Evolutionary conservation across 1,284 basidiomycete species (phyloP), one percentile per base, ranked within the genome.

Genomic region (Melampsora larici-populina): DNA sequence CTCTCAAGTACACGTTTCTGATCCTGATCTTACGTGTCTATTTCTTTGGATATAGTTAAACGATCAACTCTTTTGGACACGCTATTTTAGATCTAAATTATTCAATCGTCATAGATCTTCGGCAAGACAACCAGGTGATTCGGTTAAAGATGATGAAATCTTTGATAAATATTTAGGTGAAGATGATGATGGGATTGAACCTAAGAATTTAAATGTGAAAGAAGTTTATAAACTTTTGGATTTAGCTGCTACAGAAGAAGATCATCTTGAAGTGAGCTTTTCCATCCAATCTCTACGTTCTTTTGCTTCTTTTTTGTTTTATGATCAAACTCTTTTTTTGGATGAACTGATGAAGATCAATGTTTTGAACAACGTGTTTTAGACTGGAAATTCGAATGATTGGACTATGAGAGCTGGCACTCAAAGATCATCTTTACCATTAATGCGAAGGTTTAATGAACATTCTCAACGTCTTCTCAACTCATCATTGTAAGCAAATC

Each of bases 391-490:
- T 80, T 88, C 90, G 79, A 90, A 88, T 83, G 97, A 99, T 82
- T 85, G 92, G 64, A 98, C 97, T 0, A 99, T 99, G 97, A 92
- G 94, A 82, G 90, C 95, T 5, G 97, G 97, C 8, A 89, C 90
- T 80, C 92, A 97, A 83, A 87, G 90, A 68, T 90, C 90, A 29
- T 91, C 92, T 24, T 84, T 99, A 51, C 97, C 97, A 0, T 87
- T 99, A 46, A 97, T 99, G 81, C 88, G 97, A 60, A 91, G 96
- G 81, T 99, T 99, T 86, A 99, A 99, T 82, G 93, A 97, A 82
- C 97, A 99, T 84, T 96, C 93, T 0, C 92, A 95, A 81, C 87
- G 93, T 80, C 85, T 98, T 18, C 86, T 98, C 36, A 91, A 91
- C 80, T 81, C 83, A 49, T 82, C 84, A 0, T 76, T 86, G 80